Conservation (phyloP, 805 yeast species). For the Jamesozyma lodderae region DNA sequence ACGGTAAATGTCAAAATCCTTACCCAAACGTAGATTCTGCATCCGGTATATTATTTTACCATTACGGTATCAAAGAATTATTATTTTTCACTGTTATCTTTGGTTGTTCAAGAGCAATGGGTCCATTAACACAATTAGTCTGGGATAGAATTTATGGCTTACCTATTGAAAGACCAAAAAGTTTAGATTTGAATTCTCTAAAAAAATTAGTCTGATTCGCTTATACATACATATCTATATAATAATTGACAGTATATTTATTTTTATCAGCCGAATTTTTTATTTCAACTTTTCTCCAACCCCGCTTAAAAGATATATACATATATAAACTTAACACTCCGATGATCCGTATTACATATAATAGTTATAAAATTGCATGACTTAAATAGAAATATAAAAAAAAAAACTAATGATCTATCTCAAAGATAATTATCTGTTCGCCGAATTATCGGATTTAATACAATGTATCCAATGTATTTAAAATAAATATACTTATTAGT, state of each 20-base stretch:
- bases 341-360: no score
- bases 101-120: conserved; percentile 75
- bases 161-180: conserved; percentile 77
- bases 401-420: no score
- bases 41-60: conserved; percentile 69
- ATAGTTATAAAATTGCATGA: no score
- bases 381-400: no score
- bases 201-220: conserved; percentile 3
- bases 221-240: neutral
- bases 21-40: conserved; percentile 78
- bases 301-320: no score
- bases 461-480: no score
- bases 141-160: conserved; percentile 70
- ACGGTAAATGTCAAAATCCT: conserved; percentile 82
- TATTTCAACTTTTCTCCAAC: no score
- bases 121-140: conserved; percentile 69
- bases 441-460: no score
- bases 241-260: neutral
- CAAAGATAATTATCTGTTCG: no score
- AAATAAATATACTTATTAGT: no score
- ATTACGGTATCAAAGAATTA: conserved; percentile 68
- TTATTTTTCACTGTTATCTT: conserved; percentile 72
- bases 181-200: conserved; percentile 17
- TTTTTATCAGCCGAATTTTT: no score
- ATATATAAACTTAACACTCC: no score